Base-by-base conservation (phyloP, 345 rosid species). In the Bretschneidera sinensis region DNA sequence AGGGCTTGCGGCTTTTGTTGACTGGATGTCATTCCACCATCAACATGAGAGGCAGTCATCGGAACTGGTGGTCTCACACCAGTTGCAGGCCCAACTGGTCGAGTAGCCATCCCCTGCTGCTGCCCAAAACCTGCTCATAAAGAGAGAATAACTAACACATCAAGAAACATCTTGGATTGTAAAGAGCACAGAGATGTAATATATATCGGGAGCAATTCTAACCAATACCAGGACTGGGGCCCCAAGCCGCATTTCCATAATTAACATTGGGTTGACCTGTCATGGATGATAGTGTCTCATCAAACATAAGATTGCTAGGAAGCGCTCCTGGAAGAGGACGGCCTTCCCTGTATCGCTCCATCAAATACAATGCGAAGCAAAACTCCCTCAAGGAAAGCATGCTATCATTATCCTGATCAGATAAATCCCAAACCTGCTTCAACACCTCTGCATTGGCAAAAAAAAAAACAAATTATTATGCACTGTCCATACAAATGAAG, bases 301-400 rank as follows among this genome's bases (percentile, higher is more conserved):
- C 99, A 53, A 70, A 85, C 87, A 88, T 80, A 71, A 88, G 60
- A 72, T 76, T 84, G 63, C 85, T 83, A 24, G 99, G 99, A 66
- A 94, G 90, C 47, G 79, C 39, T 13, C 86, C 57, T 35, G 99
- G 99, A 70, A 90, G 96, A 65, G 95, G 81, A 61, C 83, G 85
- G 20, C 99, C 99, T 76, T 90, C 99, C 79, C 96, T 90, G 67
- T 54, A 81, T 48, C 92, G 90, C 81, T 94, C 98, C 98, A 92
- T 92, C 80, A 92, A 74, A 77, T 92, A 92, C 50, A 92, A 86
- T 61, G 98, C 89, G 77, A 83, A 83, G 81, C 97, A 94, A 63
- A 94, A 94, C 66, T 94, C 99, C 76, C 95, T 90, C 85, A 90
- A 76, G 61, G 99, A 90, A 74, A 94, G 97, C 97, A 94, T 94